Evolutionary conservation across 345 rosid genomes (phyloP).

Genomic region (Brassica carinata): DNA sequence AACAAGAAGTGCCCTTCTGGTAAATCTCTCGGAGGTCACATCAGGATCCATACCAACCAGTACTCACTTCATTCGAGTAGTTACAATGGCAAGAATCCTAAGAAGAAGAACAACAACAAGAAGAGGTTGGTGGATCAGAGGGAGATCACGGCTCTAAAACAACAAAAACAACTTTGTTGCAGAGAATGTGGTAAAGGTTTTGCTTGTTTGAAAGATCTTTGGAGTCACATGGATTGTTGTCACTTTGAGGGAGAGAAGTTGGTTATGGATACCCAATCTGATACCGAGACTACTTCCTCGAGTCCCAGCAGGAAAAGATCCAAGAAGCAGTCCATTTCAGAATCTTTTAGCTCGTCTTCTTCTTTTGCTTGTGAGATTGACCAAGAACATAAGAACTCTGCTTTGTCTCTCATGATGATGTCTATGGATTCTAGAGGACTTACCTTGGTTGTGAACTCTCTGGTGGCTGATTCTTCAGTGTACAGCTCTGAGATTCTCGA

Average conservation of each 20-base stretch:
- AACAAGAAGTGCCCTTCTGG: constrained; percentile 71
- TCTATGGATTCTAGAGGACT: constrained; percentile 58
- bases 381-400: constrained; percentile 62
- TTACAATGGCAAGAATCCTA: constrained; percentile 37
- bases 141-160: constrained; percentile 13
- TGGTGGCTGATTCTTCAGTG: constrained; percentile 61
- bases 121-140: constrained; percentile 52
- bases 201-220: constrained; percentile 68
- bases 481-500: constrained; percentile 63
- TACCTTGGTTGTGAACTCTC: constrained; percentile 43
- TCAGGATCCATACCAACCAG: constrained; percentile 63
- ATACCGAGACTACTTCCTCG: constrained; percentile 57
- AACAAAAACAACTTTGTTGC: constrained; percentile 23
- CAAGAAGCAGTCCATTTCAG: constrained; percentile 44
- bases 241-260: constrained; percentile 56
- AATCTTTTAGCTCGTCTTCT: constrained; percentile 36
- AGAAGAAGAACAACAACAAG: constrained; percentile 39
- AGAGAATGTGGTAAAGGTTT: constrained; percentile 78
- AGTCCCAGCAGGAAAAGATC: constrained; percentile 62
- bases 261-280: constrained; percentile 55
- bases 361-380: constrained; percentile 54
- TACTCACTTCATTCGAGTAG: constrained; percentile 44
- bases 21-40: constrained; percentile 85
- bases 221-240: constrained; percentile 65
- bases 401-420: constrained; percentile 70